A percentile compares a stretch with the other conserved stretches of the same genome.
Conservation (phyloP, 495 filamentous ascomycete species). For the Neurospora sp. region DNA sequence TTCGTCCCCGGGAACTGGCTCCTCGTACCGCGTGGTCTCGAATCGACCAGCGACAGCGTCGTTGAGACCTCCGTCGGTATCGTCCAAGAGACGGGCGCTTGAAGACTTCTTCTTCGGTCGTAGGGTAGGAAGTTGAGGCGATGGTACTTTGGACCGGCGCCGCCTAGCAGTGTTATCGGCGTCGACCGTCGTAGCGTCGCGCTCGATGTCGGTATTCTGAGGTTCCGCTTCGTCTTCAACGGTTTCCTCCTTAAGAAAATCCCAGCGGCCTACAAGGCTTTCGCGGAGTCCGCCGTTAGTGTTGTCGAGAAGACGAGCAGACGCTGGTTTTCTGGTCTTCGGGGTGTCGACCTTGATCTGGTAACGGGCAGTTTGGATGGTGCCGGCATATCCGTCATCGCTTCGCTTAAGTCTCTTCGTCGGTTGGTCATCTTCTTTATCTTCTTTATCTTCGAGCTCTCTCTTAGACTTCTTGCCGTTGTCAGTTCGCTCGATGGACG, state of each 20-base stretch:
- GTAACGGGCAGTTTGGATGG: neutral
- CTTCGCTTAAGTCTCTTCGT: neutral
- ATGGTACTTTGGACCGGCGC: neutral
- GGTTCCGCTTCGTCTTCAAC: neutral
- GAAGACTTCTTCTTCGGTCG: neutral
- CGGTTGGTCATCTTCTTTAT: neutral
- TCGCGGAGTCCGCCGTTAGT: neutral
- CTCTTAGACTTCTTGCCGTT: neutral
- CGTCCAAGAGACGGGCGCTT: neutral
- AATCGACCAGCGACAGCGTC: neutral
- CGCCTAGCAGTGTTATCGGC: accelerated
- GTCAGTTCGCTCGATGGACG: neutral
- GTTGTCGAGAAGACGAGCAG: neutral
- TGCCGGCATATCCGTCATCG: too few species aligned
- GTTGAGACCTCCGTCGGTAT: neutral
- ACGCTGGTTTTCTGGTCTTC: neutral
- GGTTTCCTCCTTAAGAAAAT: neutral
- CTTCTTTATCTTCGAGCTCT: neutral
- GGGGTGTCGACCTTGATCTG: neutral
- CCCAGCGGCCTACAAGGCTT: neutral
- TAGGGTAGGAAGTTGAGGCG: too few species aligned
- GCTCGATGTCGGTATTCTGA: too few species aligned
- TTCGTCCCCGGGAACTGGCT: too few species aligned
- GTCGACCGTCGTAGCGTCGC: neutral
- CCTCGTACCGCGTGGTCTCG: neutral